Base-by-base conservation (phyloP, 352 stramenopile genomes). In the Globisporangium nodosum region DNA sequence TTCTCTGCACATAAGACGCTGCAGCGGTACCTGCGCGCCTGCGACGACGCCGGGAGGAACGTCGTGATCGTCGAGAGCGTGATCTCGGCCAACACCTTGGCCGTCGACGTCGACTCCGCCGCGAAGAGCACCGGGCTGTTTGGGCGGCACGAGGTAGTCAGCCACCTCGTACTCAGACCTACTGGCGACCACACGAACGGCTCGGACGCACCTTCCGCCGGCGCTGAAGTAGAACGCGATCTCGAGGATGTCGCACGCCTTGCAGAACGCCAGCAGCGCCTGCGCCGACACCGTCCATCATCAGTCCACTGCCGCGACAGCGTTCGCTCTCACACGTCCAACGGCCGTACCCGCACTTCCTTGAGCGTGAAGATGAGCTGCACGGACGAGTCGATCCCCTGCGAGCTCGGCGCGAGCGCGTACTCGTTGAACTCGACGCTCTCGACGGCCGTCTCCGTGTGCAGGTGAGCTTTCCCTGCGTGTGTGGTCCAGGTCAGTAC, bases 341-440 rank as follows among this genome's bases (percentile, higher is more conserved):
- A 5, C 18, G 15, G 27, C 55, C 61, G 43, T 54, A 90, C 82
- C 59, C 76, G 73, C 18, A 93, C 73, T 66, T 94, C 85, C 49
- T 90, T 93, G 48, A 91, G 76, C 49, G 81, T 88, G 49, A 92
- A 94, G 42, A 93, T 87, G 20, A 94, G 65, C 62, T 94, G 79
- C n/a, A 85, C 69, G 0, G 74, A 71, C 11, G 76, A 64, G 21
- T 88, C 74, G n/a, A 78, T 69, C 9, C 60, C 62, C 20, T 68
- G 56, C 0, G 58, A 66, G 6, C 53, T 57, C 7, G 77, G 75
- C 4, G 71, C 62, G 40, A 94, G 62, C 52, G 74, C 63, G 57
- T 90, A 94, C 56, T 85, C 81, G 47, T 66, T 82, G 53, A 94
- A 92, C 58, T 94, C 85, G 37, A 70, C 58, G 54, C 69, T 87